phyloP scores from a whole-genome alignment of 371 early-diverging fungal species.

The Catenaria anguillulae region DNA sequence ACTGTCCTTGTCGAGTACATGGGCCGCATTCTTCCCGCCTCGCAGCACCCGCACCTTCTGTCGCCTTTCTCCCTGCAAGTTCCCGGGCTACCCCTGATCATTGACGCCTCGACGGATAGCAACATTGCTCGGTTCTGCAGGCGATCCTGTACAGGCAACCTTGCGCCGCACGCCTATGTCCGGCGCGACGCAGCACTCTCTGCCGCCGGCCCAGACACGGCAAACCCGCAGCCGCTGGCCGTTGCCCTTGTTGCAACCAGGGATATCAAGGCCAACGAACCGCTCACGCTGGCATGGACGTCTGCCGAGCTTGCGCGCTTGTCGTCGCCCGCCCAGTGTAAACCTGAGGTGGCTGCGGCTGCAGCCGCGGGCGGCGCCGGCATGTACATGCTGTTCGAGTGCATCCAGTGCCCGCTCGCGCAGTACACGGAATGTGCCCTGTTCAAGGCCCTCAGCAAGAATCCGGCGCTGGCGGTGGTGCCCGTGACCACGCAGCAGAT shows the following conservation, averaged over 20 bases:
- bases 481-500: neutral
- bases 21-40: neutral
- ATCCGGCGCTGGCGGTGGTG: neutral
- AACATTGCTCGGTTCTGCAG: neutral
- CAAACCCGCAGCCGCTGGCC: neutral
- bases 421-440: neutral
- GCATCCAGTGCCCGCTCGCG: neutral
- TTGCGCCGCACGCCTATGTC: neutral
- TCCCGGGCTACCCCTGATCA: neutral
- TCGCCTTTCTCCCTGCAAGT: neutral
- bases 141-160: neutral
- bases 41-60: neutral
- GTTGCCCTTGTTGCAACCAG: neutral
- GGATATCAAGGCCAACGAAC: neutral
- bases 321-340: neutral
- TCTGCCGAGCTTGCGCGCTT: neutral
- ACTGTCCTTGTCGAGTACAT: neutral
- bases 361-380: too few species aligned
- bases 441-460: neutral
- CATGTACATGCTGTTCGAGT: neutral
- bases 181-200: neutral
- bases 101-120: neutral
- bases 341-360: too few species aligned
- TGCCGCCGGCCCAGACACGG: neutral
- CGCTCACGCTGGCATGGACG: neutral